A percentile compares a stretch with the other conserved stretches of the same genome.
These are phyloP conservation scores for Pezicula rhizophila DNA, from an alignment of 2,329 filamentous ascomycete genomes.

Conservation along the genomic window DNA sequence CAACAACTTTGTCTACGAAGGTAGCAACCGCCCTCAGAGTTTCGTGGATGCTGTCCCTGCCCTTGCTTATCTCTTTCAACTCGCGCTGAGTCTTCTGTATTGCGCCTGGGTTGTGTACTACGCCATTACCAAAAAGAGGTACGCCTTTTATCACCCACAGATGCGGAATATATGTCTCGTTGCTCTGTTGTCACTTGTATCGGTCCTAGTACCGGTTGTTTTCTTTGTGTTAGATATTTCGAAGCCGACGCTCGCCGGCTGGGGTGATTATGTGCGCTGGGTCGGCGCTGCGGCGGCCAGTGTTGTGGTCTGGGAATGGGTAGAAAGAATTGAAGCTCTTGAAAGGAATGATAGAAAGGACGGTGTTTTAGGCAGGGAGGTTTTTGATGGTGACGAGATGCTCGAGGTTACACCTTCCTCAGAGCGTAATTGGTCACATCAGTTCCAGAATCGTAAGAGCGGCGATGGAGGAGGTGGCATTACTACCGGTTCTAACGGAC, in stretches of 20 bases:
- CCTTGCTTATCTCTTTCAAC: conserved; percentile 65
- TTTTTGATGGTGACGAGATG: conserved; percentile 73
- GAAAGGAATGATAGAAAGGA: conserved; percentile 70
- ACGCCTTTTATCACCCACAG: conserved; percentile 65
- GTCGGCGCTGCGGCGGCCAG: conserved; percentile 69
- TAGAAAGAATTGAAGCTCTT: conserved; percentile 67
- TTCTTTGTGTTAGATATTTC: conserved; percentile 72
- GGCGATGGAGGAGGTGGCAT: conserved; percentile 17
- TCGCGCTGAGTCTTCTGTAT: conserved; percentile 64
- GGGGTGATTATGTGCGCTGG: conserved; percentile 74
- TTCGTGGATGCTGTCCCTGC: conserved; percentile 89
- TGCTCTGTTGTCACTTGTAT: conserved; percentile 56
- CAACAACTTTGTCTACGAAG: conserved; percentile 70
- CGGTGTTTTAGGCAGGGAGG: conserved; percentile 63
- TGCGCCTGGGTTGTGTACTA: conserved; percentile 73
- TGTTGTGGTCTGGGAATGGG: conserved; percentile 79
- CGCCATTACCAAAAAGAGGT: conserved; percentile 62
- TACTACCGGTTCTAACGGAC: conserved; percentile 18
- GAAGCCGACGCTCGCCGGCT: conserved; percentile 62
- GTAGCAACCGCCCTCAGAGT: conserved; percentile 58
- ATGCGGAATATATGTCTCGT: conserved; percentile 68
- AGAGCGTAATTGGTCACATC: conserved; percentile 37
- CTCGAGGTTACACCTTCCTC: conserved; percentile 55
- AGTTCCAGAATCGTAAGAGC: conserved; percentile 28
- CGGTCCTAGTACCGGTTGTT: conserved; percentile 65